Evolutionary conservation across 345 rosid genomes (phyloP), one percentile per base, ranked within the genome.

Genomic region (Gossypium australe): DNA sequence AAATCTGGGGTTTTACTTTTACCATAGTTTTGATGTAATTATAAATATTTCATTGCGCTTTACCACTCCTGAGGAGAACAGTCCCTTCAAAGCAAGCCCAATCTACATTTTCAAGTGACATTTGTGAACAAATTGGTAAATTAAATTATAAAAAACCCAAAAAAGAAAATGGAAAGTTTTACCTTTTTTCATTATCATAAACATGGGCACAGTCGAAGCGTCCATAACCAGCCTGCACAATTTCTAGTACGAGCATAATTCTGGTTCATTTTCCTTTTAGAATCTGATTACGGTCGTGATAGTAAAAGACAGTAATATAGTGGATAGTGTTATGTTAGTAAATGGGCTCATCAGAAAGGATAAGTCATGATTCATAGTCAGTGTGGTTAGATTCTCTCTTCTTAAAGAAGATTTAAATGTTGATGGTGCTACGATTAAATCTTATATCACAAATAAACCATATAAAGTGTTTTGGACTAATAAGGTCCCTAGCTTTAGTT

Each of bases 131-230:
- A n/a, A 20, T 52, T 45, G 51, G 48, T 7, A 10, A 14, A 45
- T 27, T n/a, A 49, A 29, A 29, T 29, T 29, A 3, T 29, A 29
- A 11, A 2, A 67, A 27, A 34, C 8, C 49, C 16, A 49, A 16
- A 51, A 22, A 56, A 9, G 11, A 56, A 20, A 58, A 11, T 22
- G 11, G 5, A 8, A 45, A 55, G 5, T 2, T 20, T 56, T 43
- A 86, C 89, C 84, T 87, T 83, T 86, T 70, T 87, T 22, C 87
- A 60, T 87, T 86, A 47, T 74, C 81, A 43, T 88, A 88, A 29
- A 80, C 83, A 16, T 27, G 71, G 52, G 89, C 89, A 69, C 87
- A 84, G 38, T 84, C 89, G 8, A 86, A 81, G 14, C 79, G 88
- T 61, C 88, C 76, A 80, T 84, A 88, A 67, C 87, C 89, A 41